Percentiles rank a stretch among this genome's conserved stretches.
Conservation (phyloP, 164 flowering plant genomes). For the Stephania yunnanensis region DNA sequence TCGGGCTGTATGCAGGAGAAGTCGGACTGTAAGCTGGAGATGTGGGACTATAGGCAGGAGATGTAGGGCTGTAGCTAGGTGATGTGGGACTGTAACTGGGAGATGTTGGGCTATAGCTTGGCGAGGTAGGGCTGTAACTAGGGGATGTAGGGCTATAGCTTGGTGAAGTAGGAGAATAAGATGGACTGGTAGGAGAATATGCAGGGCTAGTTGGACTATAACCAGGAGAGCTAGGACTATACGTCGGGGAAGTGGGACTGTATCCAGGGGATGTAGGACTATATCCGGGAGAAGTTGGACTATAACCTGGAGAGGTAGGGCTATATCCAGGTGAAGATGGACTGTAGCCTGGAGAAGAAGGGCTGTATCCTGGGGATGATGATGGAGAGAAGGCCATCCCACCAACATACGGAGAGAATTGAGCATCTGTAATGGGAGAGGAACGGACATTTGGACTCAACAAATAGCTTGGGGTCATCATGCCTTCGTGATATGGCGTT, state of each 20-base stretch:
- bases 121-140: slow-evolving; percentile 68
- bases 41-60: slow-evolving; percentile 83
- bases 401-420: slow-evolving; percentile 90
- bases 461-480: slow-evolving; percentile 90
- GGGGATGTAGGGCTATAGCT: slow-evolving; percentile 77
- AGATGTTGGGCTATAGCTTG: slow-evolving; percentile 78
- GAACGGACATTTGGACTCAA: slow-evolving; percentile 70
- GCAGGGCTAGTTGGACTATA: slow-evolving; percentile 90
- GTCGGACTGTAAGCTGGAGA: slow-evolving; percentile 88
- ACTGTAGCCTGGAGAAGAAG: slow-evolving; percentile 86
- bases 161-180: slow-evolving; percentile 72
- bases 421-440: slow-evolving; percentile 79
- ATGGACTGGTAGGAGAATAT: slow-evolving; percentile 85
- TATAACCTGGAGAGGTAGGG: slow-evolving; percentile 91
- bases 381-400: slow-evolving; percentile 93
- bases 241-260: slow-evolving; percentile 84
- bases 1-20: slow-evolving; percentile 83
- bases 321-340: slow-evolving; percentile 95
- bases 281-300: slow-evolving; percentile 88
- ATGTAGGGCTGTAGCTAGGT: slow-evolving; percentile 82
- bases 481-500: slow-evolving; percentile 86
- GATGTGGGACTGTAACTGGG: slow-evolving; percentile 86
- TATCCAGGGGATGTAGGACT: slow-evolving; percentile 91
- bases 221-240: slow-evolving; percentile 88
- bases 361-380: slow-evolving; percentile 85